A percentile compares a stretch with the other conserved stretches of the same genome.
Evolutionary conservation across 768 basidiomycete genomes (phyloP).

Genomic region (Tricholoma matsutake): DNA sequence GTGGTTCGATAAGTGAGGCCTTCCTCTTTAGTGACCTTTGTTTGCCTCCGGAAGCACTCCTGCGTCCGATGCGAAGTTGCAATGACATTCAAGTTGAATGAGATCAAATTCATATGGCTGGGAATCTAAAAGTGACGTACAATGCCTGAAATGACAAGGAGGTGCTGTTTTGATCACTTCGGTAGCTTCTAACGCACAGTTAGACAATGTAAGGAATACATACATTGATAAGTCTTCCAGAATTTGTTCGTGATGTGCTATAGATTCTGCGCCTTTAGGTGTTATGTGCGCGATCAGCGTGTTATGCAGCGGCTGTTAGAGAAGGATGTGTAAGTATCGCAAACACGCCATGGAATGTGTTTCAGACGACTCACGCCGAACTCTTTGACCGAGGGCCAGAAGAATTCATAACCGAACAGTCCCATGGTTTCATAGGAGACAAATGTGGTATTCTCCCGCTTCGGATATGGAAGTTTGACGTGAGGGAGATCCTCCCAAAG

Average conservation of each 20-base stretch:
- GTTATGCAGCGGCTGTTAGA: background rate
- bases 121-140: background rate
- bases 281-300: background rate
- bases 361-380: constrained; percentile 4
- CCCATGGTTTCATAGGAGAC: constrained; percentile 13
- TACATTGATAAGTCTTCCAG: constrained; percentile 31
- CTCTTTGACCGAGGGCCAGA: constrained; percentile 12
- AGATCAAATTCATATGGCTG: background rate
- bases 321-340: background rate
- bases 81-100: background rate
- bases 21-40: background rate
- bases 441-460: constrained; percentile 30
- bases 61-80: background rate
- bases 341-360: background rate
- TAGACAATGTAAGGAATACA: background rate
- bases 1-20: background rate
- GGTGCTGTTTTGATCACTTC: constrained; percentile 3
- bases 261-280: background rate
- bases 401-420: constrained; percentile 26
- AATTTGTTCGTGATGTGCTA: background rate
- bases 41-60: background rate
- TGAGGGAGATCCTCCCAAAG: constrained; percentile 31
- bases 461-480: constrained; percentile 40
- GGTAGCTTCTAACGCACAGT: too few species aligned
- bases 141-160: background rate